Conservation (phyloP, 371 early-diverging fungal species). For the Coemansia sp. region DNA sequence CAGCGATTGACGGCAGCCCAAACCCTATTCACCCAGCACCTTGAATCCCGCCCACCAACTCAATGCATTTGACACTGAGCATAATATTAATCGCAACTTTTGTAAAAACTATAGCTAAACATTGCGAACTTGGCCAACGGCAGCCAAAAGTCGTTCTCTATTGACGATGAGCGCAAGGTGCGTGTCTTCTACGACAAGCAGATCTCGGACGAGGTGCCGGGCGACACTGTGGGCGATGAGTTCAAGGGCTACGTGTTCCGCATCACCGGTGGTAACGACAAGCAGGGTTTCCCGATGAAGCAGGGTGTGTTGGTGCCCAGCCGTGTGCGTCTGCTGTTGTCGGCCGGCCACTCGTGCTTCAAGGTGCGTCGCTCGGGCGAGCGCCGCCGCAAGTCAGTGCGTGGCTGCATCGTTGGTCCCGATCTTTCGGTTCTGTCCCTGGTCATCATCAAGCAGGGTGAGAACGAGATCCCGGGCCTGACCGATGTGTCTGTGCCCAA, state of each 20-base stretch:
- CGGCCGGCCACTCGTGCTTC: slow-evolving; percentile 99
- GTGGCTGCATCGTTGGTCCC: slow-evolving; percentile 97
- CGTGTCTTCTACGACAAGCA: slow-evolving; percentile 98
- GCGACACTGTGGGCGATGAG: slow-evolving; percentile 95
- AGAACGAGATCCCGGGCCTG: slow-evolving; percentile 92
- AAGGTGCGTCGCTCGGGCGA: slow-evolving; percentile 97
- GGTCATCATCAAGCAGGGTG: slow-evolving; percentile 95
- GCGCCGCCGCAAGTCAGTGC: slow-evolving; percentile 98
- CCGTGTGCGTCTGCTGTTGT: slow-evolving; percentile 93
- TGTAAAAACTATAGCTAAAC: slow-evolving; percentile 72
- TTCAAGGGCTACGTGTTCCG: slow-evolving; percentile 99
- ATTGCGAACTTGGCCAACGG: slow-evolving; percentile 99
- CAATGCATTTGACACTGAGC: too few species aligned
- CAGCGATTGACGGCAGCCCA: too few species aligned
- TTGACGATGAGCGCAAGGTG: slow-evolving; percentile 94
- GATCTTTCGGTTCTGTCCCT: slow-evolving; percentile 95
- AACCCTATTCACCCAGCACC: too few species aligned
- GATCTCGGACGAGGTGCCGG: slow-evolving; percentile 95
- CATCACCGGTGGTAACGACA: slow-evolving; percentile 99
- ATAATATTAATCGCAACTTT: too few species aligned
- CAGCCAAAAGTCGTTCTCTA: slow-evolving; percentile 96
- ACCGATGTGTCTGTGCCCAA: slow-evolving; percentile 92
- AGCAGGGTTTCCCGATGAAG: slow-evolving; percentile 98
- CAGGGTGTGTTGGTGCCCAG: slow-evolving; percentile 91
- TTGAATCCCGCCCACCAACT: neutral